phyloP scores from a whole-genome alignment of 306 rosid species.

The Mimosa bimucronata region DNA sequence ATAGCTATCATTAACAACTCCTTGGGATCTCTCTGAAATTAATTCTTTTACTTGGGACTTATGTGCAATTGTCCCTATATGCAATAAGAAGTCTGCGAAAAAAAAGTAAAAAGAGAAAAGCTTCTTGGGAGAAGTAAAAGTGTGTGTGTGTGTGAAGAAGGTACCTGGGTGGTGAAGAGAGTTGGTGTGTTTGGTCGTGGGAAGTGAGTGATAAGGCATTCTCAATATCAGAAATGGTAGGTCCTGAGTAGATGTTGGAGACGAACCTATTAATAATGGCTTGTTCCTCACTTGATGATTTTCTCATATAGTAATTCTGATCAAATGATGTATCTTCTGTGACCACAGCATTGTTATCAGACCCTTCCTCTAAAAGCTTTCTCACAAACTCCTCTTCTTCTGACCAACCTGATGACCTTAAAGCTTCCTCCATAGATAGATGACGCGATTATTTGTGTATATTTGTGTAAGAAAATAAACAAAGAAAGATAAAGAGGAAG shows the following conservation, averaged over 20 bases:
- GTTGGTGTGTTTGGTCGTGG: constrained; percentile 44
- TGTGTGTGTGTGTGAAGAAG: neutral
- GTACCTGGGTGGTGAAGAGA: constrained; percentile 57
- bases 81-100: neutral
- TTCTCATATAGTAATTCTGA: neutral
- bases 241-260: constrained; percentile 68
- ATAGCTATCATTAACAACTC: too few species aligned
- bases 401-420: constrained; percentile 53
- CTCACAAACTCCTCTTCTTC: constrained; percentile 68
- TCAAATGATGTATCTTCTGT: neutral
- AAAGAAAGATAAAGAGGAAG: constrained; percentile 23
- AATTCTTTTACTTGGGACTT: too few species aligned
- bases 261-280: constrained; percentile 43
- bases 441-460: constrained; percentile 33
- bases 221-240: constrained; percentile 77
- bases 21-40: too few species aligned
- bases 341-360: constrained; percentile 48
- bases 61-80: too few species aligned
- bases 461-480: constrained; percentile 3
- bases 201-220: constrained; percentile 58
- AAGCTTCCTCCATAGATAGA: constrained; percentile 49
- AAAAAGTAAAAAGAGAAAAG: neutral
- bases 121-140: too few species aligned
- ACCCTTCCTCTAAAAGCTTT: constrained; percentile 66
- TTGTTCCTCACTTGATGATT: neutral